phyloP scores from a whole-genome alignment of 2,329 filamentous ascomycete genomes.

The Sporothrix protearum region DNA sequence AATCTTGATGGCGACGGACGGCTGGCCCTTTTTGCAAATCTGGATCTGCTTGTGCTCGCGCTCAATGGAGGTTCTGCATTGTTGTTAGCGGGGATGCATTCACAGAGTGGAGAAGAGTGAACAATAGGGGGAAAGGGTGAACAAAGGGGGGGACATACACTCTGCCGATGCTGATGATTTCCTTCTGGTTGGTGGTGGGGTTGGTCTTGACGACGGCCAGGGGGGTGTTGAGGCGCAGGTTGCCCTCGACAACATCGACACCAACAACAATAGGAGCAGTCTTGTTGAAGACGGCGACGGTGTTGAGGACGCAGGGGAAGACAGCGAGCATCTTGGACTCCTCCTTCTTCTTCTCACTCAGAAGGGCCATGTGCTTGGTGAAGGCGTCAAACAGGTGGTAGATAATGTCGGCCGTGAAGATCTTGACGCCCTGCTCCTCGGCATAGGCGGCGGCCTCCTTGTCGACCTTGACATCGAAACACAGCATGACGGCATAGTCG shows the following conservation, averaged over 20 bases:
- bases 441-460: constrained; percentile 91
- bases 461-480: constrained; percentile 99
- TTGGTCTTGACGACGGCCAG: constrained; percentile 84
- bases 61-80: constrained; percentile 96
- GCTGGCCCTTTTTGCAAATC: constrained; percentile 91
- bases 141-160: constrained; percentile 64
- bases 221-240: constrained; percentile 80
- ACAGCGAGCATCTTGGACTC: constrained; percentile 93
- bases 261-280: constrained; percentile 91
- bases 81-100: too few relatives aligned
- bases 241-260: constrained; percentile 91
- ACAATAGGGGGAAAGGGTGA: not conserved
- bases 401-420: constrained; percentile 98
- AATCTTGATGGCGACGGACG: constrained; percentile 97
- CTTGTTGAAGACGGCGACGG: constrained; percentile 98
- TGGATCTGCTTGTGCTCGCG: constrained; percentile 93
- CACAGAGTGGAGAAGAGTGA: too few relatives aligned
- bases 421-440: constrained; percentile 90
- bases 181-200: constrained; percentile 72
- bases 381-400: constrained; percentile 98
- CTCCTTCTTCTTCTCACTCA: constrained; percentile 90
- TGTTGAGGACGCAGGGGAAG: constrained; percentile 85
- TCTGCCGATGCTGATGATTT: constrained; percentile 80
- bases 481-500: constrained; percentile 98
- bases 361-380: constrained; percentile 85